Percentiles rank a stretch among this genome's conserved stretches.
phyloP scores from a whole-genome alignment of 768 basidiomycete species.

The Xerocomus potaroensis region DNA sequence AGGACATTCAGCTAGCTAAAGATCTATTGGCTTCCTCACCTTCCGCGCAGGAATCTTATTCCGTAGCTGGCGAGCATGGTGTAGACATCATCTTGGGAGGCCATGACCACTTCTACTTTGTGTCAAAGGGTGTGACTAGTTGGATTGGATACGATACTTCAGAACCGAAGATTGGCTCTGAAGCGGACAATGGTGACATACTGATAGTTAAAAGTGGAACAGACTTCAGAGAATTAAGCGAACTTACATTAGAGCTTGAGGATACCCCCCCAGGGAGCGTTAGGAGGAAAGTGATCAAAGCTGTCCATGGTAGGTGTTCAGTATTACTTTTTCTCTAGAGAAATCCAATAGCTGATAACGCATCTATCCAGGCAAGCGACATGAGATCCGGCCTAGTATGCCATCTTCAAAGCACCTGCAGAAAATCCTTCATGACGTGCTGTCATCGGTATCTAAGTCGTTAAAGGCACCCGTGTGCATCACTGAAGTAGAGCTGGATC shows the following conservation, averaged over 20 bases:
- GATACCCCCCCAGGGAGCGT: slow-evolving; percentile 58
- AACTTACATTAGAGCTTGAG: slow-evolving; percentile 59
- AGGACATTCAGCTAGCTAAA: slow-evolving; percentile 75
- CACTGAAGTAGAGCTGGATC: slow-evolving; percentile 61
- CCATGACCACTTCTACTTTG: slow-evolving; percentile 83
- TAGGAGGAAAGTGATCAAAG: slow-evolving; percentile 58
- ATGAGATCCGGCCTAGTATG: slow-evolving; percentile 54
- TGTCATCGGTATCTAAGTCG: slow-evolving; percentile 65
- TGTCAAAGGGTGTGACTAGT: slow-evolving; percentile 55
- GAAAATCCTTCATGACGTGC: slow-evolving; percentile 54
- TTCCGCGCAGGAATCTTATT: slow-evolving; percentile 38
- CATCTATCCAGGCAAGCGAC: slow-evolving; percentile 54
- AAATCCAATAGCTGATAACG: neutral
- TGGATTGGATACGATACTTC: slow-evolving; percentile 65
- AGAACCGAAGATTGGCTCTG: slow-evolving; percentile 56
- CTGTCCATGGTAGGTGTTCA: slow-evolving; percentile 48
- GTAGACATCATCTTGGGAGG: slow-evolving; percentile 84
- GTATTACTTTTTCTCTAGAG: neutral
- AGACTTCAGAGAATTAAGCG: slow-evolving; percentile 85
- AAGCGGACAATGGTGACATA: slow-evolving; percentile 67
- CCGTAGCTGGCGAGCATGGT: slow-evolving; percentile 59
- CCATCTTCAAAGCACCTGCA: slow-evolving; percentile 53
- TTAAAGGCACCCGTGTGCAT: slow-evolving; percentile 76
- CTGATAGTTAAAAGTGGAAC: slow-evolving; percentile 83
- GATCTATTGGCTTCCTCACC: slow-evolving; percentile 59